These are phyloP conservation scores for Xylaria nigripes DNA, from an alignment of 495 filamentous ascomycete species.

Conservation along the genomic window DNA sequence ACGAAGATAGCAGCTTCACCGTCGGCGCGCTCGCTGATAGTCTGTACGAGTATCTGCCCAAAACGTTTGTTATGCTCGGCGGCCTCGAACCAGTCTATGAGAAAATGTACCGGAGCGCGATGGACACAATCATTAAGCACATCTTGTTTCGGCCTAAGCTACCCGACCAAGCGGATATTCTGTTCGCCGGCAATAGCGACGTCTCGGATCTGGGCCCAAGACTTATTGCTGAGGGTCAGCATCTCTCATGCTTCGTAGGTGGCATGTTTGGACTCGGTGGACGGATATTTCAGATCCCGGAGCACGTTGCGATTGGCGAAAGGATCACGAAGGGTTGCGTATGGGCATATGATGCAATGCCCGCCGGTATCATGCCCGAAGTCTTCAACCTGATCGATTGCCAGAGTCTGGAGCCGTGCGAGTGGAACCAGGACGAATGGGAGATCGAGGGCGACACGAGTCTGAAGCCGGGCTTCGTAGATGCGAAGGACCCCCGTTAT, in stretches of 20 bases:
- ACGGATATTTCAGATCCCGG: constrained; percentile 54
- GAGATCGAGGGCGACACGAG: constrained; percentile 14
- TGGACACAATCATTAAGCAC: constrained; percentile 54
- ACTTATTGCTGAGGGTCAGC: constrained; percentile 36
- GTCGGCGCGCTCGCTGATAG: constrained; percentile 72
- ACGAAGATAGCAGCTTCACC: constrained; percentile 44
- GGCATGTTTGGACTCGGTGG: constrained; percentile 79
- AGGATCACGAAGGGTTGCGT: constrained; percentile 78
- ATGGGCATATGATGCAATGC: constrained; percentile 68
- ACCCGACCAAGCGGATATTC: constrained; percentile 37
- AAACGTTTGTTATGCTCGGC: constrained; percentile 59
- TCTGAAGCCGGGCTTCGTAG: constrained; percentile 8
- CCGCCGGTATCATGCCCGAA: constrained; percentile 80
- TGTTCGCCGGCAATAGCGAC: constrained; percentile 51
- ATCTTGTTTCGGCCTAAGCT: constrained; percentile 59
- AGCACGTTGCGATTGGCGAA: constrained; percentile 60
- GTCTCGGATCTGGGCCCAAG: constrained; percentile 50
- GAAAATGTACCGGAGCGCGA: constrained; percentile 63
- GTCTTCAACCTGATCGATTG: constrained; percentile 55
- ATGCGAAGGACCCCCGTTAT: constrained; percentile 15
- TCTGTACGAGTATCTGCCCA: constrained; percentile 79
- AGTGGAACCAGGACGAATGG: constrained; percentile 61
- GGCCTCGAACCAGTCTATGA: constrained; percentile 64
- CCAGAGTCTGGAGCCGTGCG: constrained; percentile 47
- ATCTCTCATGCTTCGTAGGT: constrained; percentile 62